Evolutionary conservation across 164 flowering plant species (phyloP), one percentile per base, ranked within the genome.

Genomic region (Malania oleifera): DNA sequence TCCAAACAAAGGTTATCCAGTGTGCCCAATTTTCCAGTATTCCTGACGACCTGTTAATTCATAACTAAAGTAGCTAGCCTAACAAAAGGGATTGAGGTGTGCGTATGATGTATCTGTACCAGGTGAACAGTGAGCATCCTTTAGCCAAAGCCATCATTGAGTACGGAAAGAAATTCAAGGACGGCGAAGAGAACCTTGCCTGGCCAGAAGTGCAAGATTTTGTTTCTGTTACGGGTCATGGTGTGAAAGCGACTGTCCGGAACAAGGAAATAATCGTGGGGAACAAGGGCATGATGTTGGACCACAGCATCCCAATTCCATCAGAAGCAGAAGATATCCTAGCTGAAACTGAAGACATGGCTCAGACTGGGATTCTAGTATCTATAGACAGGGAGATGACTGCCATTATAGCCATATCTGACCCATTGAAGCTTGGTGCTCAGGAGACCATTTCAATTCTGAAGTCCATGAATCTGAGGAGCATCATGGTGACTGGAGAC

Each of bases 81-180:
- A n/a, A n/a, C n/a, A n/a, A n/a, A n/a, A n/a, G n/a, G n/a, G n/a
- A n/a, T n/a, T n/a, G n/a, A n/a, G n/a, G n/a, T n/a, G n/a, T n/a
- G n/a, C n/a, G n/a, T n/a, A n/a, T n/a, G 27, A 26, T 67, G 45
- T 19, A 43, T 29, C 24, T 47, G 31, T 40, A 34, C 29, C 63
- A 89, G 95, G 83, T 72, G 20, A 90, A 87, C 75, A 90, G 96
- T 56, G 95, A 89, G 66, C 96, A 91, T 63, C 96, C 96, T 14
- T 64, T 91, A 54, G 98, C 87, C 18, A 91, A 89, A 73, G 92
- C 98, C 46, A 73, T 85, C 45, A 83, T 89, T 7, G 95, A 86
- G 69, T 79, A 83, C 62, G 89, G 96, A 43, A 81, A 80, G 70
- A 84, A 74, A 43, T 74, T 82, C 53, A 67, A 68, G 59, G 82